Conservation (phyloP, 257 asterid species). For the Solanum chilense region DNA sequence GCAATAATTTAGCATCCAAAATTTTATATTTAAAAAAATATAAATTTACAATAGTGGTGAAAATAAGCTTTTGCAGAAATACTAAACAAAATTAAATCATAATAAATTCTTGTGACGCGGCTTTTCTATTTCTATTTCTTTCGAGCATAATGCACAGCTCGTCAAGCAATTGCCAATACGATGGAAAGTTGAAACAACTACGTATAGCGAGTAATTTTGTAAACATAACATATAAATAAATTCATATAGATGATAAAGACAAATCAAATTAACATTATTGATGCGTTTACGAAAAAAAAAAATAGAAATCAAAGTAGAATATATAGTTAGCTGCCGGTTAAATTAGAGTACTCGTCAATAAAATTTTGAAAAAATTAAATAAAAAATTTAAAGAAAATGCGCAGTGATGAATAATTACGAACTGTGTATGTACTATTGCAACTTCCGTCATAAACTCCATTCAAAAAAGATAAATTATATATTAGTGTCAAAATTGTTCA, state of each 20-base stretch:
- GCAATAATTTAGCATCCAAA: background rate
- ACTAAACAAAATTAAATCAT: no score
- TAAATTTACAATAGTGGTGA: background rate
- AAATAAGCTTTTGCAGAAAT: background rate
- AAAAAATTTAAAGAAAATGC: background rate
- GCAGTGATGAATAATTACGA: background rate
- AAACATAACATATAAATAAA: background rate
- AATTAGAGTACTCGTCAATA: background rate
- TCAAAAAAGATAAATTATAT: background rate
- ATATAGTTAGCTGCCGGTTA: background rate
- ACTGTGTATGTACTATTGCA: background rate
- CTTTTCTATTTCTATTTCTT: background rate
- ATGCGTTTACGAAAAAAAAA: background rate
- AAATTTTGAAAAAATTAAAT: no score
- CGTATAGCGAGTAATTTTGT: background rate
- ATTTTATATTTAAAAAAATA: background rate
- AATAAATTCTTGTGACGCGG: fast-evolving
- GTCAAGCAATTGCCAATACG: background rate
- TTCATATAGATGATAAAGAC: background rate
- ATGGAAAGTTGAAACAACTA: background rate
- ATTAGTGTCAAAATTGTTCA: background rate
- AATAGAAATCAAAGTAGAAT: background rate
- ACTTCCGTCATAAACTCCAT: background rate
- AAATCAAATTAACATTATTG: background rate
- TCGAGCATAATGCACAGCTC: background rate